Conservation (phyloP, 2,329 filamentous ascomycete genomes). For the Pseudogymnoascus sp. region DNA sequence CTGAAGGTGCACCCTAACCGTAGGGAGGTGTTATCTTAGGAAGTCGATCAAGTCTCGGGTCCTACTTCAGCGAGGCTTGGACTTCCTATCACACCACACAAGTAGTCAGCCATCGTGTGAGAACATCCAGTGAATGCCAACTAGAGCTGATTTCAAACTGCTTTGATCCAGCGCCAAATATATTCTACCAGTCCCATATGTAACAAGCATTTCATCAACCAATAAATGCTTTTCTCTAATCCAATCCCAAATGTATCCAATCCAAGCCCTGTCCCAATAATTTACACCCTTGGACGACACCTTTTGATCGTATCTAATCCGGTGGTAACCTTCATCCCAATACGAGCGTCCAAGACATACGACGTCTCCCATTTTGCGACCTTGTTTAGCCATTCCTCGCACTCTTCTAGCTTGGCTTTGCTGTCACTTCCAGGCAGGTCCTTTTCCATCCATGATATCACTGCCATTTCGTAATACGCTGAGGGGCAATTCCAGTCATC, state of each 20-base stretch:
- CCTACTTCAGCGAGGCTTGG: too few species aligned
- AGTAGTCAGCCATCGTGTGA: neutral
- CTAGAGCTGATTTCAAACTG: neutral
- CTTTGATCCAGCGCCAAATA: neutral
- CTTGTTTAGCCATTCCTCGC: constrained; percentile 56
- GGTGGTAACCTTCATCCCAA: constrained; percentile 66
- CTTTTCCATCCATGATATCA: constrained; percentile 67
- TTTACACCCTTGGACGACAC: constrained; percentile 8
- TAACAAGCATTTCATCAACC: neutral
- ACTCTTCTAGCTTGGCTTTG: constrained; percentile 46
- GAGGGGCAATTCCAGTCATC: constrained; percentile 67
- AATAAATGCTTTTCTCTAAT: constrained; percentile 6
- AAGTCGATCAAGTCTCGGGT: too few species aligned
- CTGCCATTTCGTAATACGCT: constrained; percentile 80
- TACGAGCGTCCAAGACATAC: constrained; percentile 65
- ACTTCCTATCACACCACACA: too few species aligned
- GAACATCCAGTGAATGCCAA: neutral
- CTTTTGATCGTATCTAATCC: constrained; percentile 53
- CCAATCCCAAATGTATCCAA: neutral
- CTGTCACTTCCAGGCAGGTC: constrained; percentile 26
- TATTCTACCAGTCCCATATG: neutral
- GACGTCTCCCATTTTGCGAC: constrained; percentile 63
- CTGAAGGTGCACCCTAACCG: too few species aligned
- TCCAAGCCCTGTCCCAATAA: neutral
- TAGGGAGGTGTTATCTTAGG: too few species aligned